These are phyloP conservation scores for Meredithiella fracta DNA, from an alignment of 2,329 filamentous ascomycete genomes.

Conservation along the genomic window DNA sequence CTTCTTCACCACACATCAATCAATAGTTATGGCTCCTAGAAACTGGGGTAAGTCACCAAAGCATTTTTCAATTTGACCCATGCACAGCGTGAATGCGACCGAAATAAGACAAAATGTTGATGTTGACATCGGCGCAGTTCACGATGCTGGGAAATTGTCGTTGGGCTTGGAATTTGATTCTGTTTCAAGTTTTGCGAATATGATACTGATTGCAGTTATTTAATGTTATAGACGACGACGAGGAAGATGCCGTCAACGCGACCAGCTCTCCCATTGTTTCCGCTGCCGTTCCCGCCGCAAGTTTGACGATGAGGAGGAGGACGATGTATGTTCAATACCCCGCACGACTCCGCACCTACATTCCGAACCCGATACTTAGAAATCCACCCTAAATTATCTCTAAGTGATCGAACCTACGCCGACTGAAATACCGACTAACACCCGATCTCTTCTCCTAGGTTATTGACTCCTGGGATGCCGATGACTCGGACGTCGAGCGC, in stretches of 20 bases:
- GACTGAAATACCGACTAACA: neutral
- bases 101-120: neutral
- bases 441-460: constrained; percentile 38
- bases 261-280: constrained; percentile 22
- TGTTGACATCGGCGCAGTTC: constrained; percentile 24
- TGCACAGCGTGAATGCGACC: neutral
- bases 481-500: constrained; percentile 91
- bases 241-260: constrained; percentile 23
- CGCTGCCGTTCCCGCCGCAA: constrained; percentile 31
- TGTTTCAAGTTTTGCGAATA: neutral
- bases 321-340: constrained; percentile 44
- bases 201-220: neutral
- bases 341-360: neutral
- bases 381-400: neutral
- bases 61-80: neutral
- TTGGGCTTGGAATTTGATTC: neutral
- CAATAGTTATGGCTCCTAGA: constrained; percentile 1
- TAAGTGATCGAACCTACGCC: neutral
- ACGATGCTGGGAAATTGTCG: constrained; percentile 19
- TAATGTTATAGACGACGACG: constrained; percentile 24
- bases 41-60: constrained; percentile 1
- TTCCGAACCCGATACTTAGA: neutral
- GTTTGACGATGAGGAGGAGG: constrained; percentile 84
- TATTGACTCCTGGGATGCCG: constrained; percentile 91
- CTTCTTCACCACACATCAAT: neutral